Percentiles rank a stretch among this genome's conserved stretches.
phyloP scores from a whole-genome alignment of 108 stramenopile genomes.

The Nannochloropsis gaditana region DNA sequence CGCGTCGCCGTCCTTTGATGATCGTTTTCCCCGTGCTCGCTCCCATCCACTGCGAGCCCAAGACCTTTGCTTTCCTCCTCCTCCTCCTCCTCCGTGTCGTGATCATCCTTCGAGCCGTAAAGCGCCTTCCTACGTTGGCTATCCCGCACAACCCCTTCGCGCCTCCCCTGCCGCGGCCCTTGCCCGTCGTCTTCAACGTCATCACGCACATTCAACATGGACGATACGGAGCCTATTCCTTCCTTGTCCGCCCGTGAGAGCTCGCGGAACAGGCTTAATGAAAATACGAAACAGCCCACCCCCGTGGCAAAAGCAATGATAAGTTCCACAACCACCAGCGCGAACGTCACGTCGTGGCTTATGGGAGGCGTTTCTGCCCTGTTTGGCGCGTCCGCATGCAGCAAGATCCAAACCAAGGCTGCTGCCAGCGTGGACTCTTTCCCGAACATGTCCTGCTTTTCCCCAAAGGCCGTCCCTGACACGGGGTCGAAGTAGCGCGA shows the following conservation, averaged over 20 bases:
- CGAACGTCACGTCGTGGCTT: background rate
- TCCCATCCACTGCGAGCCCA: background rate
- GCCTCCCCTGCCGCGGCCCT: background rate
- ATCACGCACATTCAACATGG: background rate
- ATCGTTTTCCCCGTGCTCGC: background rate
- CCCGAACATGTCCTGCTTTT: background rate
- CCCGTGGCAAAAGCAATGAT: conserved; percentile 10
- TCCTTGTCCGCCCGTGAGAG: background rate
- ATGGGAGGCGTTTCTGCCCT: conserved; percentile 12
- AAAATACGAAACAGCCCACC: conserved; percentile 18
- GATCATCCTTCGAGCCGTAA: no score
- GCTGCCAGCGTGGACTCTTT: conserved; percentile 3
- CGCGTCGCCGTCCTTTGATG: background rate
- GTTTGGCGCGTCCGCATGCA: background rate
- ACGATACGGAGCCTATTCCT: background rate
- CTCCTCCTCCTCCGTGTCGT: background rate
- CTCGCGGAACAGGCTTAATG: background rate
- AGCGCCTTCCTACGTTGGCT: background rate
- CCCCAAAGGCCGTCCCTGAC: background rate
- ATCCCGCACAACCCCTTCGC: background rate
- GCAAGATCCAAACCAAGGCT: conserved; percentile 12
- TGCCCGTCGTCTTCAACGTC: background rate
- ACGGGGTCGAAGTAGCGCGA: background rate
- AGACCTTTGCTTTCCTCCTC: background rate
- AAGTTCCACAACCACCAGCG: conserved; percentile 9